phyloP scores from a whole-genome alignment of 2,329 filamentous ascomycete genomes.

The Didymella segeticola region DNA sequence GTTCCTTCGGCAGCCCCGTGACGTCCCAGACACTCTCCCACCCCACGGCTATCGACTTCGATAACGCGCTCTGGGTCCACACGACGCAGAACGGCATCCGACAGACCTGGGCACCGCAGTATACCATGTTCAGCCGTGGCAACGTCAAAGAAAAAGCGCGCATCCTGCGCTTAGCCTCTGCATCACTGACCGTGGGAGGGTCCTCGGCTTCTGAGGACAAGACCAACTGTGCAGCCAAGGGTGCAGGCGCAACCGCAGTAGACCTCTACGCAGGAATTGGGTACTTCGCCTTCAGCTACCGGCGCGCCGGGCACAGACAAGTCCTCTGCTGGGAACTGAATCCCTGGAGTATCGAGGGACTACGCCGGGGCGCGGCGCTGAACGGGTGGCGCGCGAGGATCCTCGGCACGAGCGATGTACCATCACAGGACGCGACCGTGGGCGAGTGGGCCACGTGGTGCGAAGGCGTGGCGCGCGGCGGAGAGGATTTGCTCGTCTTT shows the following conservation, averaged over 20 bases:
- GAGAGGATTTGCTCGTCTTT: constrained; percentile 48
- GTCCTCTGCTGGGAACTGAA: constrained; percentile 93
- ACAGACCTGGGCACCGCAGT: constrained; percentile 86
- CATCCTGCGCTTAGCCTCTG: constrained; percentile 60
- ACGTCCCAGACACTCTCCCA: constrained; percentile 33
- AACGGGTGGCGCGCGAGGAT: constrained; percentile 49
- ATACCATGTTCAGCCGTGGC: constrained; percentile 93
- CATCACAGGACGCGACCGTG: not conserved
- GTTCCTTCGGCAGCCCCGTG: constrained; percentile 70
- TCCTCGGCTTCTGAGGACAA: too few species aligned
- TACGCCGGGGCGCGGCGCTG: constrained; percentile 48
- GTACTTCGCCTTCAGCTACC: constrained; percentile 89
- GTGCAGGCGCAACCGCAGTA: constrained; percentile 55
- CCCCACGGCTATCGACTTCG: constrained; percentile 65
- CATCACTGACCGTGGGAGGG: constrained; percentile 23
- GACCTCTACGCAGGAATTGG: constrained; percentile 94
- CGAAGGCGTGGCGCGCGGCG: not conserved
- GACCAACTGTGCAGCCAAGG: too few species aligned
- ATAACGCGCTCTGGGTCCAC: constrained; percentile 76
- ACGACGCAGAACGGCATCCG: constrained; percentile 76
- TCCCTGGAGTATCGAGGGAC: constrained; percentile 56
- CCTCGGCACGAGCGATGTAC: not conserved
- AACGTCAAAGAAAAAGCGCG: constrained; percentile 90
- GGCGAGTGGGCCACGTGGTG: constrained; percentile 2
- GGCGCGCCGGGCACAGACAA: constrained; percentile 66